Conservation (phyloP, 2,329 filamentous ascomycete species). For the Allantophomopsis cytisporea region DNA sequence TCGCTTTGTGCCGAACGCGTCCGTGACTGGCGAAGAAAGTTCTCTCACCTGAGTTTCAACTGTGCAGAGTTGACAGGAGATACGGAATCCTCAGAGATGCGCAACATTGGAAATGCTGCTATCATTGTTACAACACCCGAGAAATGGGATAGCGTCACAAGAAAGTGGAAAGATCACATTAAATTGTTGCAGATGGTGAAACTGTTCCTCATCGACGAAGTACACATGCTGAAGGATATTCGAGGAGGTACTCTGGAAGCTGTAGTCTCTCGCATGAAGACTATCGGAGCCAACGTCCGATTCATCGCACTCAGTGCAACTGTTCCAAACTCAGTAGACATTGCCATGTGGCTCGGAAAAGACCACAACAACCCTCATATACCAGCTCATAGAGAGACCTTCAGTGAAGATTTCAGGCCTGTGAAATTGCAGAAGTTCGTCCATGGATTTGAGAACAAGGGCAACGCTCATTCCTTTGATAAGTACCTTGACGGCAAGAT, state of each 20-base stretch:
- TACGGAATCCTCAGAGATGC: slow-evolving; percentile 53
- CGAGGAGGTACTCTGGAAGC: slow-evolving; percentile 72
- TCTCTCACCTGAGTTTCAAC: slow-evolving; percentile 49
- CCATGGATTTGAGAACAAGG: slow-evolving; percentile 47
- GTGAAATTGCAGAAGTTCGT: slow-evolving; percentile 67
- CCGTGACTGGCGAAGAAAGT: slow-evolving; percentile 67
- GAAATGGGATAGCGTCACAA: slow-evolving; percentile 83
- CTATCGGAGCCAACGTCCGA: slow-evolving; percentile 58
- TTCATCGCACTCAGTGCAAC: slow-evolving; percentile 77
- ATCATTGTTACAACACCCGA: slow-evolving; percentile 84
- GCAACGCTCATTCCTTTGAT: slow-evolving; percentile 70
- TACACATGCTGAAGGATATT: slow-evolving; percentile 71
- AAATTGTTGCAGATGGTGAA: slow-evolving; percentile 63
- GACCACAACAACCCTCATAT: slow-evolving; percentile 41
- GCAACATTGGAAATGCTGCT: slow-evolving; percentile 56
- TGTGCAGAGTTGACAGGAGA: slow-evolving; percentile 76
- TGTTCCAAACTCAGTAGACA: slow-evolving; percentile 68
- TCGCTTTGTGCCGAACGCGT: slow-evolving; percentile 67
- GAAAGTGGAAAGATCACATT: slow-evolving; percentile 74
- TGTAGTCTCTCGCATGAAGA: slow-evolving; percentile 80
- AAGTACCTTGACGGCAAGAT: slow-evolving; percentile 53
- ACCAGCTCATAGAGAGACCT: slow-evolving; percentile 54
- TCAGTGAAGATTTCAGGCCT: slow-evolving; percentile 69
- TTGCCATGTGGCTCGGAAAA: slow-evolving; percentile 67
- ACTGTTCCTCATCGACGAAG: slow-evolving; percentile 75